Evolutionary conservation across 2,329 filamentous ascomycete species (phyloP).

Genomic region (Zymoseptoria tritici): DNA sequence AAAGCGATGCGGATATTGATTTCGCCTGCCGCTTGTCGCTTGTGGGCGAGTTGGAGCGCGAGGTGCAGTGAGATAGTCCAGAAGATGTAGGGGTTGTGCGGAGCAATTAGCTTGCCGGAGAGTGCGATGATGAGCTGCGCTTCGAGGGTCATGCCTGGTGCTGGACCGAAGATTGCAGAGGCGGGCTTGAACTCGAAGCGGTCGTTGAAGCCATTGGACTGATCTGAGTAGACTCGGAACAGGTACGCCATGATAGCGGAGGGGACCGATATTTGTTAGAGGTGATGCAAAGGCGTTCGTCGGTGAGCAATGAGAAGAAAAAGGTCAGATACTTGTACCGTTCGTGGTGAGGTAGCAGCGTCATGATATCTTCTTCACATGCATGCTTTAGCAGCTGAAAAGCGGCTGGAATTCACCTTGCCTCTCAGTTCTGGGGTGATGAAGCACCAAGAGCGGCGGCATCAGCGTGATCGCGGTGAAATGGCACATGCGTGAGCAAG

Average conservation of each 20-base stretch:
- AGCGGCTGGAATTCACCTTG: neutral
- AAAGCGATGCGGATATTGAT: slow-evolving; percentile 5
- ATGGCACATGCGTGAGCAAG: neutral
- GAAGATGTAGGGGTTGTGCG: slow-evolving; percentile 4
- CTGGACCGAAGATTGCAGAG: neutral
- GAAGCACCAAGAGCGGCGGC: neutral
- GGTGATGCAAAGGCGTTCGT: neutral
- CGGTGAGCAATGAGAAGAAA: neutral
- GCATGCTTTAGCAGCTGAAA: neutral
- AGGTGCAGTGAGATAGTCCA: slow-evolving; percentile 10
- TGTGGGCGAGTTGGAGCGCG: slow-evolving; percentile 4
- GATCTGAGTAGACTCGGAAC: slow-evolving; percentile 6
- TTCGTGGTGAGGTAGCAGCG: neutral
- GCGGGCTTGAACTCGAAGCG: slow-evolving; percentile 3
- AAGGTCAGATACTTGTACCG: neutral
- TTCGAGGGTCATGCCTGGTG: neutral
- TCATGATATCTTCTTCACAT: neutral
- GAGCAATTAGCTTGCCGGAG: slow-evolving; percentile 1
- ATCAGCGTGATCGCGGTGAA: neutral
- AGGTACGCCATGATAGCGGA: slow-evolving; percentile 1
- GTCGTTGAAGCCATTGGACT: slow-evolving; percentile 7
- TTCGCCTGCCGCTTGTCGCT: neutral
- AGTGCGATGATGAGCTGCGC: slow-evolving; percentile 5
- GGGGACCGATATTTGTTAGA: neutral
- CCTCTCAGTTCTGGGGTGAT: neutral